Evolutionary conservation across 345 rosid species (phyloP).

Genomic region (Murraya paniculata): DNA sequence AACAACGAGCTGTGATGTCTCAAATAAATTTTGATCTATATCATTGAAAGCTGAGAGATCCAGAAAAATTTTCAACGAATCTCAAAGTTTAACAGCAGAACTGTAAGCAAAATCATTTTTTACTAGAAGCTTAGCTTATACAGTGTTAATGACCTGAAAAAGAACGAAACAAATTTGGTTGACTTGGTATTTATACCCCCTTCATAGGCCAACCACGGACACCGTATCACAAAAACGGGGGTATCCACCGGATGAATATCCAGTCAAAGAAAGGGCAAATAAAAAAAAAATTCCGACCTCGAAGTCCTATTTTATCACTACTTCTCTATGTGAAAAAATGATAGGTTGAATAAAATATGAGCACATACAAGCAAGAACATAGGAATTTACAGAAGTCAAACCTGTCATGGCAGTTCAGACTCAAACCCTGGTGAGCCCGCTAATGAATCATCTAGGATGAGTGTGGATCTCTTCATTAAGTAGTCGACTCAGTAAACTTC

Average conservation of each 20-base stretch:
- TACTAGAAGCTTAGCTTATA: not conserved
- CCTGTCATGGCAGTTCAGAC: not conserved
- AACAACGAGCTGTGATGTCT: not conserved
- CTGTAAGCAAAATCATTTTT: not conserved
- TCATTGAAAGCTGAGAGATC: not conserved
- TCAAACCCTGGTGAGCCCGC: conserved; percentile 10
- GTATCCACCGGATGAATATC: conserved; percentile 9
- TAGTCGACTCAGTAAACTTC: conserved; percentile 40
- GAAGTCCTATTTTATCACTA: conserved; percentile 10
- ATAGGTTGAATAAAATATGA: not conserved
- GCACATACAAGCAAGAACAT: not conserved
- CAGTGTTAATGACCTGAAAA: not conserved
- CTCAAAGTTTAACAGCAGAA: not conserved
- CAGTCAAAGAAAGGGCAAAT: not conserved
- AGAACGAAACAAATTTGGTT: not conserved
- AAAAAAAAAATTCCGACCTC: not conserved
- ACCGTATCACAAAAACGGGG: conserved; percentile 1
- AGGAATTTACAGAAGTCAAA: conserved; percentile 37
- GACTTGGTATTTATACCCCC: not conserved
- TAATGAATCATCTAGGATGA: conserved; percentile 41
- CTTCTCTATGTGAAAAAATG: conserved; percentile 23
- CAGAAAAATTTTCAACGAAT: not conserved
- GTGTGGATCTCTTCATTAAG: conserved; percentile 56
- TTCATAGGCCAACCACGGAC: conserved; percentile 1
- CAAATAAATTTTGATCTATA: not conserved